Conservation (phyloP, 2,329 filamentous ascomycete genomes). For the Cladophialophora carrionii region DNA sequence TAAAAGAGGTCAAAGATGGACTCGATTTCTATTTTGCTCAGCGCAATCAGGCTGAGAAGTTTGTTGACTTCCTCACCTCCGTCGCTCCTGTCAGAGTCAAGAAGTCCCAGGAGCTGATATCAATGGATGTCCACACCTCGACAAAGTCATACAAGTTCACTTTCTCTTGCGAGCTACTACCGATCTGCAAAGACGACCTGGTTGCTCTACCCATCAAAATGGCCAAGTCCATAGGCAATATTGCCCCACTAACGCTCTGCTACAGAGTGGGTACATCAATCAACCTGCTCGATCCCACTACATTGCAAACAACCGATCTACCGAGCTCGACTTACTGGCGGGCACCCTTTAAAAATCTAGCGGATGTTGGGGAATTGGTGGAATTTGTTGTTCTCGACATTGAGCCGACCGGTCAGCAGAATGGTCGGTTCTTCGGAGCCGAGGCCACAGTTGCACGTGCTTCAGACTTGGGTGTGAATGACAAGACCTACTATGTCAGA, state of each 20-base stretch:
- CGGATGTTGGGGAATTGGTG: constrained; percentile 80
- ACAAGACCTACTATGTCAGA: constrained; percentile 83
- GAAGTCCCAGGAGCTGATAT: constrained; percentile 91
- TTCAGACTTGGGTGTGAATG: constrained; percentile 81
- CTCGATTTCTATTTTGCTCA: constrained; percentile 94
- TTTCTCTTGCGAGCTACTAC: constrained; percentile 84
- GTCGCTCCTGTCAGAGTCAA: constrained; percentile 78
- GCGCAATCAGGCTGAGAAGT: constrained; percentile 87
- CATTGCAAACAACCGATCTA: constrained; percentile 87
- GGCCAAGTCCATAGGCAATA: constrained; percentile 85
- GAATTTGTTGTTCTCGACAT: constrained; percentile 97
- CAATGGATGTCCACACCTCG: constrained; percentile 86
- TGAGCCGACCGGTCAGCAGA: constrained; percentile 72
- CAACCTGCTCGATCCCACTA: constrained; percentile 86
- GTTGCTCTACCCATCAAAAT: constrained; percentile 90
- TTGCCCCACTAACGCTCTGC: constrained; percentile 82
- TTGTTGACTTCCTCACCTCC: constrained; percentile 85
- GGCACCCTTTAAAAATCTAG: constrained; percentile 78
- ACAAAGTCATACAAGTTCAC: constrained; percentile 94
- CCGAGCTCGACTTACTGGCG: constrained; percentile 86
- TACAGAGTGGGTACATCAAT: constrained; percentile 85
- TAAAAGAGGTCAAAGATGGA: constrained; percentile 94
- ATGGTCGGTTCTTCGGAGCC: constrained; percentile 80
- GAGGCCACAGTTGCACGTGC: constrained; percentile 88
- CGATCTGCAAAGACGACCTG: constrained; percentile 95